These are phyloP conservation scores for Schwanniomyces occidentalis DNA, from an alignment of 805 yeast genomes.

Conservation along the genomic window DNA sequence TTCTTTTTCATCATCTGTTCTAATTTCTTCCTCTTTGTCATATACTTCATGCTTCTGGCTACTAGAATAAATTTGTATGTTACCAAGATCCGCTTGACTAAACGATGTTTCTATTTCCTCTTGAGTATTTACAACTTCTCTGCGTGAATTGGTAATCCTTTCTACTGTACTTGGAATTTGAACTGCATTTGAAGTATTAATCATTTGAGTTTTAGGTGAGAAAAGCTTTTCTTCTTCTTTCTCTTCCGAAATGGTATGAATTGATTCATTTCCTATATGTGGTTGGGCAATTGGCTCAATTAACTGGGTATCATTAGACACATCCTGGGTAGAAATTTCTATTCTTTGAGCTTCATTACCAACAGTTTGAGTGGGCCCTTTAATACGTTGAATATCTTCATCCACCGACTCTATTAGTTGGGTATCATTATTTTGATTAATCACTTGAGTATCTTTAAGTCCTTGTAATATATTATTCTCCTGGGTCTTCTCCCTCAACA, in stretches of 20 bases:
- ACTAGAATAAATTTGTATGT: constrained; percentile 18
- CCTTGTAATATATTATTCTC: too few relatives aligned
- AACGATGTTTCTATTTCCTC: constrained; percentile 12
- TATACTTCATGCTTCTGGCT: constrained; percentile 15
- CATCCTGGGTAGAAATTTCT: neutral
- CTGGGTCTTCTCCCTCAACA: too few relatives aligned
- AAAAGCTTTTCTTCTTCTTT: too few relatives aligned
- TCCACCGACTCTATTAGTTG: constrained; percentile 11
- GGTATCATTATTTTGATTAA: too few relatives aligned
- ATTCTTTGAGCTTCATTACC: constrained; percentile 12
- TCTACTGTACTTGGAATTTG: constrained; percentile 24
- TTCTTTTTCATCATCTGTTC: constrained; percentile 18
- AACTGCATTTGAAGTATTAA: constrained; percentile 6
- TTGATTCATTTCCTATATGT: too few relatives aligned
- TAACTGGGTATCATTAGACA: constrained; percentile 14
- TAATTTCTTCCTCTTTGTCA: constrained; percentile 10
- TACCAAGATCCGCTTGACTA: constrained; percentile 10
- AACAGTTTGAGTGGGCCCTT: neutral
- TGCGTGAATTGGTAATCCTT: constrained; percentile 16
- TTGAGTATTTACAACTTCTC: constrained; percentile 34
- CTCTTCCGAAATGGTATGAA: too few relatives aligned
- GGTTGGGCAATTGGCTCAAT: constrained; percentile 8
- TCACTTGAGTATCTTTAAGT: too few relatives aligned
- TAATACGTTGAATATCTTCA: constrained; percentile 4
- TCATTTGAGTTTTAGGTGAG: neutral